phyloP scores from a whole-genome alignment of 176 grass and related monocot genomes.

The Zoysia japonica region DNA sequence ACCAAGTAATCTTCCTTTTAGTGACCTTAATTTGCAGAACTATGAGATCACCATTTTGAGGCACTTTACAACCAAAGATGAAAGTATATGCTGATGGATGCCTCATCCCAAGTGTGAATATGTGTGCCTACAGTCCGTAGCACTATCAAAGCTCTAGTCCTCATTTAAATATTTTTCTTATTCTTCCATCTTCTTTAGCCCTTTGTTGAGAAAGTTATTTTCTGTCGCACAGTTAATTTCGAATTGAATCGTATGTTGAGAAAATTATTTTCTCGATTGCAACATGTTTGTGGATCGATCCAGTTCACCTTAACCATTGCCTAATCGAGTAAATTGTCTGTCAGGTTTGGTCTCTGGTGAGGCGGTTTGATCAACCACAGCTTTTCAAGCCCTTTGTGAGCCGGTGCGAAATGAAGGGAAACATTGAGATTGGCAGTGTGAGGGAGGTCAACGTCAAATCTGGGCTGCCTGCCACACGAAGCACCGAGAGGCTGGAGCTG shows the following conservation, averaged over 20 bases:
- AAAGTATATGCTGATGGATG: slow-evolving; percentile 41
- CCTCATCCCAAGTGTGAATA: slow-evolving; percentile 29
- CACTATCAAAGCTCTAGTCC: slow-evolving; percentile 16
- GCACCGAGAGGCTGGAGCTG: slow-evolving; percentile 77
- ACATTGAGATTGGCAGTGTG: slow-evolving; percentile 82
- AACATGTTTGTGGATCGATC: background rate
- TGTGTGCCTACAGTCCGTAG: slow-evolving; percentile 1
- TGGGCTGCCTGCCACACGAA: slow-evolving; percentile 83
- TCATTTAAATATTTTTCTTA: slow-evolving; percentile 5
- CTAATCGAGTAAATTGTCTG: slow-evolving; percentile 26
- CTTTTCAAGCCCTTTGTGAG: slow-evolving; percentile 97
- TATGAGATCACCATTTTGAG: slow-evolving; percentile 6
- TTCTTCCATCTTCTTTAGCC: slow-evolving; percentile 16
- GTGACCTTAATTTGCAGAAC: background rate
- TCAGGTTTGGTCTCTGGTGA: slow-evolving; percentile 96
- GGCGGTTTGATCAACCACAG: slow-evolving; percentile 95
- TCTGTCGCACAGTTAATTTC: slow-evolving; percentile 15
- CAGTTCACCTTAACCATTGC: background rate
- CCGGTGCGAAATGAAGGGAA: slow-evolving; percentile 79
- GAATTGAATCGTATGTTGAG: background rate
- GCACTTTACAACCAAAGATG: background rate
- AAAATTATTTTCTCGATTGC: background rate
- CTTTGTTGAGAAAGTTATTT: too few species aligned
- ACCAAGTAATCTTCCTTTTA: background rate
- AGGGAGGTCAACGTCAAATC: slow-evolving; percentile 96